Evolutionary conservation across 768 basidiomycete genomes (phyloP), one percentile per base, ranked within the genome.

Genomic region (Clathrus columnatus): DNA sequence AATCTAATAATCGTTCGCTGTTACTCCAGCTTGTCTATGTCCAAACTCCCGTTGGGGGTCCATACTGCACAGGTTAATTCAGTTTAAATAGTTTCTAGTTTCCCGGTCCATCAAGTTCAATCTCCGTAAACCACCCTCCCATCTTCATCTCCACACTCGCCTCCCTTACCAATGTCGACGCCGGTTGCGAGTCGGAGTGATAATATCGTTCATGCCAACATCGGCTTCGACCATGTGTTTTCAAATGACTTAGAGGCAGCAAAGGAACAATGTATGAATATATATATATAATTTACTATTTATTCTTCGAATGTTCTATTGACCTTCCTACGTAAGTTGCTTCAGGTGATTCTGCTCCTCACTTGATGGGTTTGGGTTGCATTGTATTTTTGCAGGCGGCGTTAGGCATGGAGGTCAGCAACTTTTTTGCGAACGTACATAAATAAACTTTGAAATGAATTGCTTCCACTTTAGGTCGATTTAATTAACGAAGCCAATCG

Each of bases 341-440:
- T n/a, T 62, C 64, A 14, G 54, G 68, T 7, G 74, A 79, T 30
- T 83, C 84, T 36, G 81, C 88, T 0, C 85, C 87, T 62, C 87
- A 91, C 66, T 72, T 79, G 18, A 73, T 90, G 56, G 88, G 88
- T 1, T 70, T 80, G 0, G 88, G 87, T 16, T 81, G 84, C 0
- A 83, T 82, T 56, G 78, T 80, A 0, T 90, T 90, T 61, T 70
- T 90, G 44, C 83, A 88, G 65, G 89, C 87, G 0, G 85, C 84
- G 0, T 69, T 90, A 14, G 85, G 86, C n/a, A 81, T 89, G 81
- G 88, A 91, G 77, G 84, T 83, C 32, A 11, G 70, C 65, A 30
- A 14, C n/a, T 10, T 26, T 24, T 56, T 32, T 5, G 57, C n/a
- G n/a, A n/a, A 44, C 17, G 44, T 42, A 36, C n/a, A n/a, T n/a